These are phyloP conservation scores for Fusarium secorum DNA, from an alignment of 2,329 filamentous ascomycete species.

Conservation along the genomic window DNA sequence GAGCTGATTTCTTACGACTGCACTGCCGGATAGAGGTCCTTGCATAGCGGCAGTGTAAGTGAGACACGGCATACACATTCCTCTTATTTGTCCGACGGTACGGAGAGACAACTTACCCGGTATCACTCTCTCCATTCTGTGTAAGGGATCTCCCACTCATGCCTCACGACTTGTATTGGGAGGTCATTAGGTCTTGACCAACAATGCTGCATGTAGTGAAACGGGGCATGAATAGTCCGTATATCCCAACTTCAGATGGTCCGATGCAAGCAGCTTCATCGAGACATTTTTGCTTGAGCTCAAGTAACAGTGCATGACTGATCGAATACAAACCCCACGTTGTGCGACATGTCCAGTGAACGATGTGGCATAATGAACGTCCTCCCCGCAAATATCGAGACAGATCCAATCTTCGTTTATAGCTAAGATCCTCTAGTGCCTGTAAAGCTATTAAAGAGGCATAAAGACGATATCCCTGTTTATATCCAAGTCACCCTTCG, in stretches of 20 bases:
- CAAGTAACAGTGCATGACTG: fast-evolving
- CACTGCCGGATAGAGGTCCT: fast-evolving
- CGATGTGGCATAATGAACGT: fast-evolving
- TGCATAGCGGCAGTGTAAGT: not conserved
- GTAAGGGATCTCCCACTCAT: fast-evolving
- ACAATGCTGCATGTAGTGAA: fast-evolving
- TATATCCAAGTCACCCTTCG: fast-evolving
- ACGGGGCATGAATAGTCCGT: fast-evolving
- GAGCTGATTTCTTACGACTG: too few species aligned
- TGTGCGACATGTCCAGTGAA: not conserved
- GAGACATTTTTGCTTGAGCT: not conserved
- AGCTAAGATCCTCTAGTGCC: not conserved
- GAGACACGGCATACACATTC: not conserved
- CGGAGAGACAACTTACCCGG: fast-evolving
- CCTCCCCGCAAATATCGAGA: not conserved
- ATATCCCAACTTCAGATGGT: not conserved
- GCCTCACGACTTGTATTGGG: fast-evolving
- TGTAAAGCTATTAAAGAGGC: not conserved
- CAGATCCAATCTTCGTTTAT: fast-evolving
- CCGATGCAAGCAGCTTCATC: not conserved
- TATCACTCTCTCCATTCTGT: fast-evolving
- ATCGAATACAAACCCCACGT: not conserved
- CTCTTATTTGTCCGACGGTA: not conserved
- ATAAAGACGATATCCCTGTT: fast-evolving
- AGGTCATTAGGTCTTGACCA: fast-evolving